Percentiles rank a stretch among this genome's conserved stretches.
phyloP scores from a whole-genome alignment of 306 rosid species.

The Ziziphus jujuba region DNA sequence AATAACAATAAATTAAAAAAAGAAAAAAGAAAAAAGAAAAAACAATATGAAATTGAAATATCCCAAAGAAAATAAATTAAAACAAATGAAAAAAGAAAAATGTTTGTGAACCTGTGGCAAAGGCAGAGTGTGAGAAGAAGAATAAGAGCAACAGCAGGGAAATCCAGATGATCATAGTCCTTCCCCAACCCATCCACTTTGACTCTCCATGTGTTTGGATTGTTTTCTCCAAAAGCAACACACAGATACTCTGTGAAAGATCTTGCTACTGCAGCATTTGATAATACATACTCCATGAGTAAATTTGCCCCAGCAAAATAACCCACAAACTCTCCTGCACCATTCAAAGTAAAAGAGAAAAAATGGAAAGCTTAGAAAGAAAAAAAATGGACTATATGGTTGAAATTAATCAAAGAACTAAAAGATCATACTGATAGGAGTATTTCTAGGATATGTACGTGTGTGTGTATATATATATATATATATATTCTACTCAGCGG shows the following conservation, averaged over 20 bases:
- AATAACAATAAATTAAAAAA: no score
- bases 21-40: no score
- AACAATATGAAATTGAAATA: no score
- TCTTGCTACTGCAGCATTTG: conserved; percentile 94
- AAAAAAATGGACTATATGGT: no score
- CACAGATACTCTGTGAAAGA: conserved; percentile 74
- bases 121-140: conserved; percentile 83
- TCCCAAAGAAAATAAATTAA: no score
- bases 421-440: no score
- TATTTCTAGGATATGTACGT: no score
- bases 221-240: conserved; percentile 57
- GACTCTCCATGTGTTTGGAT: conserved; percentile 72
- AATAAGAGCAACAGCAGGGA: conserved; percentile 86
- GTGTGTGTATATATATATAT: no score
- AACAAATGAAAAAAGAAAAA: no score
- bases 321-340: conserved; percentile 82
- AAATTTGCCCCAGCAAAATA: conserved; percentile 96
- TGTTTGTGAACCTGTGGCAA: conserved; percentile 68
- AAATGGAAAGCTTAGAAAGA: no score
- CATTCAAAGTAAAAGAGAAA: conserved; percentile 4
- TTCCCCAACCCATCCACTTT: conserved; percentile 64
- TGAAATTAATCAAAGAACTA: no score
- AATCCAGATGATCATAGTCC: conserved; percentile 75
- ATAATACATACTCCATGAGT: conserved; percentile 87
- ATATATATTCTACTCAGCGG: no score